Conservation (phyloP, 2,329 filamentous ascomycete species). For the Anthostomella pinea region DNA sequence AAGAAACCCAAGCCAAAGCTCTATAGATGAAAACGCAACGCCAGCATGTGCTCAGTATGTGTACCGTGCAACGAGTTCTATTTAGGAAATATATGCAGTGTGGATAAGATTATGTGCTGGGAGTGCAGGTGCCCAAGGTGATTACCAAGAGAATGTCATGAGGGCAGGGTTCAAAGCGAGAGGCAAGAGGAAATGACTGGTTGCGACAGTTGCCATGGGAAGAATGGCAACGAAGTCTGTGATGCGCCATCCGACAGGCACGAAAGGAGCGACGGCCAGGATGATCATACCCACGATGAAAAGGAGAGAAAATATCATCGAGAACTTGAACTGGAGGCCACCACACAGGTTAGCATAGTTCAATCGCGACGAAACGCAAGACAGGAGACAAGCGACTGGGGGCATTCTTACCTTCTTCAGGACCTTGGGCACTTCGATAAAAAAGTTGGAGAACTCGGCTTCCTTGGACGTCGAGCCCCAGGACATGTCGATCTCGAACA, state of each 20-base stretch:
- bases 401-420: conserved; percentile 65
- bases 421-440: conserved; percentile 78
- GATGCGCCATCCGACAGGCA: conserved; percentile 65
- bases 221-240: conserved; percentile 73
- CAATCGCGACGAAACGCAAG: too few relatives aligned
- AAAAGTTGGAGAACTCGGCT: conserved; percentile 77
- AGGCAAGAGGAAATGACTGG: conserved; percentile 67
- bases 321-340: conserved; percentile 67
- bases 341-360: conserved; percentile 2
- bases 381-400: too few relatives aligned
- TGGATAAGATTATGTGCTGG: too few relatives aligned
- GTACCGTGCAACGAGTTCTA: too few relatives aligned
- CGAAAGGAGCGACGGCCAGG: conserved; percentile 59
- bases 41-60: too few relatives aligned
- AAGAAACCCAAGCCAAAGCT: too few relatives aligned
- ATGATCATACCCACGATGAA: conserved; percentile 62
- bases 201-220: conserved; percentile 69
- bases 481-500: conserved; percentile 82
- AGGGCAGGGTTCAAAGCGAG: conserved; percentile 74
- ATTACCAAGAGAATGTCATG: conserved; percentile 75
- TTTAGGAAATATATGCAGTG: too few relatives aligned
- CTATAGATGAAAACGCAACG: too few relatives aligned
- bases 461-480: conserved; percentile 87
- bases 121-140: not conserved
- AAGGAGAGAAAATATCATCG: conserved; percentile 59